Evolutionary conservation across 129 eudicot species (phyloP).

Genomic region (Lactuca sativa): DNA sequence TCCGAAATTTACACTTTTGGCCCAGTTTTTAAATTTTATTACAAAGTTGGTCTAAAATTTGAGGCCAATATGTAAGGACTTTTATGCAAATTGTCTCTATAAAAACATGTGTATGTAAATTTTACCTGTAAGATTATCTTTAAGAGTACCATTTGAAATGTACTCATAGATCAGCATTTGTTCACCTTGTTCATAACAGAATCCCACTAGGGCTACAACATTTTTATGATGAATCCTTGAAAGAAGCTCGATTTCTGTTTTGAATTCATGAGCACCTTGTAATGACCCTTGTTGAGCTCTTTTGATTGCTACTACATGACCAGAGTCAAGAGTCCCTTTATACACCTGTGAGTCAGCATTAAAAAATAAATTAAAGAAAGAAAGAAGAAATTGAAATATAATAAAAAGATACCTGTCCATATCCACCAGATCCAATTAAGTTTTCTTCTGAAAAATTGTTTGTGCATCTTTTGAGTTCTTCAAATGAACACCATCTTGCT

Average conservation of each 20-base stretch:
- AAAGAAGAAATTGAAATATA: too few species aligned
- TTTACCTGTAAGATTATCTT: slow-evolving; percentile 38
- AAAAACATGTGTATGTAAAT: background rate
- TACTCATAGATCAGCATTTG: slow-evolving; percentile 51
- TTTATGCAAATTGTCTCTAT: too few species aligned
- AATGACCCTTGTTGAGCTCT: slow-evolving; percentile 47
- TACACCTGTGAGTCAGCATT: slow-evolving; percentile 31
- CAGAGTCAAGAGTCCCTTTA: slow-evolving; percentile 38
- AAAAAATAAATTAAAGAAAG: too few species aligned
- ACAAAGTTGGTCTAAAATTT: too few species aligned
- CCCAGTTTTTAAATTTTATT: too few species aligned
- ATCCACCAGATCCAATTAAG: slow-evolving; percentile 51
- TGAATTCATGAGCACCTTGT: slow-evolving; percentile 49
- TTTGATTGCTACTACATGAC: slow-evolving; percentile 47
- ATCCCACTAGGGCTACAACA: slow-evolving; percentile 44
- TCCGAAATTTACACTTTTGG: too few species aligned
- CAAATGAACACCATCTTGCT: slow-evolving; percentile 53
- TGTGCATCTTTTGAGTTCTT: slow-evolving; percentile 52
- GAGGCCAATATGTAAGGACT: too few species aligned
- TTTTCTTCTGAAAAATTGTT: slow-evolving; percentile 39
- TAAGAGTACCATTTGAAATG: slow-evolving; percentile 39
- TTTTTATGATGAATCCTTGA: slow-evolving; percentile 56
- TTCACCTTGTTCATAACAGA: slow-evolving; percentile 49
- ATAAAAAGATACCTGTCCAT: slow-evolving; percentile 40
- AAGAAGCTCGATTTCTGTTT: slow-evolving; percentile 54